These are phyloP conservation scores for Penicillium sp. DNA, from an alignment of 2,329 filamentous ascomycete species.

Conservation along the genomic window DNA sequence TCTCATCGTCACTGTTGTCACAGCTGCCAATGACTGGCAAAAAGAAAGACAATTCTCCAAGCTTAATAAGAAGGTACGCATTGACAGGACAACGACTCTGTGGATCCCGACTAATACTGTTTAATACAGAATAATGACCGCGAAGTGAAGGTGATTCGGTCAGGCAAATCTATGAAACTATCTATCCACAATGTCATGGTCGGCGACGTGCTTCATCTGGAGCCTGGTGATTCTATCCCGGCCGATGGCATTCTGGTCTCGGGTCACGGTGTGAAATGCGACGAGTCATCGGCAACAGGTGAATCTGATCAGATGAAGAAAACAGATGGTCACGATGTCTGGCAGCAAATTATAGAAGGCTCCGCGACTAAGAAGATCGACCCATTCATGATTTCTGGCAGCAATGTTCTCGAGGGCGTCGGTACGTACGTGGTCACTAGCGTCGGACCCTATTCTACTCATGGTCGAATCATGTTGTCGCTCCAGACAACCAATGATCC, in stretches of 20 bases:
- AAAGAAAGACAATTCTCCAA: constrained; percentile 69
- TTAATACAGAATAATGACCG: constrained; percentile 64
- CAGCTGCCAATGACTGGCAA: constrained; percentile 69
- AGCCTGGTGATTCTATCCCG: constrained; percentile 71
- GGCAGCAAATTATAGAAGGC: constrained; percentile 58
- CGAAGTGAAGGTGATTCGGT: constrained; percentile 68
- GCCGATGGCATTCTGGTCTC: constrained; percentile 72
- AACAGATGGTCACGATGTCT: constrained; percentile 63
- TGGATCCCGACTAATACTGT: constrained; percentile 17
- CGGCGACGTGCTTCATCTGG: constrained; percentile 70
- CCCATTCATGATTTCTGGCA: constrained; percentile 79
- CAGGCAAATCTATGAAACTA: constrained; percentile 66
- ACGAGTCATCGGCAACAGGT: constrained; percentile 74
- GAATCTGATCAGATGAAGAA: constrained; percentile 76
- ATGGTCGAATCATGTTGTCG: constrained; percentile 75
- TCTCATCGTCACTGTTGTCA: constrained; percentile 66
- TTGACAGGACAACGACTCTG: not conserved
- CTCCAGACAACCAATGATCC: constrained; percentile 75
- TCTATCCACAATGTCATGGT: constrained; percentile 70
- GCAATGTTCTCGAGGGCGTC: constrained; percentile 76
- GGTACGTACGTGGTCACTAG: constrained; percentile 76
- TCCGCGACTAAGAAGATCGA: constrained; percentile 62
- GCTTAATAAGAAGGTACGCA: constrained; percentile 56
- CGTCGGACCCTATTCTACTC: constrained; percentile 73
- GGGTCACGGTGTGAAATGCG: constrained; percentile 69